Percentiles rank a stretch among this genome's conserved stretches.
Evolutionary conservation across 345 rosid species (phyloP).

Genomic region (Cardamine chenopodiifolia): DNA sequence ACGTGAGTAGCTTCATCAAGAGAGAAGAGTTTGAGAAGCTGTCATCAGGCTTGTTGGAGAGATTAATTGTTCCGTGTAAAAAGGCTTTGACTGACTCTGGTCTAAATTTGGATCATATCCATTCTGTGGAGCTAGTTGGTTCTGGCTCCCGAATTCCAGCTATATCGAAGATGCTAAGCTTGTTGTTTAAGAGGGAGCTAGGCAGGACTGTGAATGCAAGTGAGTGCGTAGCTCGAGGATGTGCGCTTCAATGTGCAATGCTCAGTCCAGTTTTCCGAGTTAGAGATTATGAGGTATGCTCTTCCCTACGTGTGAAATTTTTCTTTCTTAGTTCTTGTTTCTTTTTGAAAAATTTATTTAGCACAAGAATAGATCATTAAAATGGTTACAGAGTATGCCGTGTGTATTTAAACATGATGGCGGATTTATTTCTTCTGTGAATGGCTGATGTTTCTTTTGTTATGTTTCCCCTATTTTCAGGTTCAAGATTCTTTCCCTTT

Average conservation of each 20-base stretch:
- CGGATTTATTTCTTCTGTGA: not conserved
- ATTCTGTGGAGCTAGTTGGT: slow-evolving; percentile 71
- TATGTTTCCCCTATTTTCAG: slow-evolving; percentile 47
- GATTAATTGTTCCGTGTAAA: slow-evolving; percentile 53
- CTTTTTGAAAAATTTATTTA: not conserved
- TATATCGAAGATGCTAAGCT: slow-evolving; percentile 50
- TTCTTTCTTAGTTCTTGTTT: not conserved
- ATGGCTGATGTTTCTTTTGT: slow-evolving; percentile 23
- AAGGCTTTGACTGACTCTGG: slow-evolving; percentile 66
- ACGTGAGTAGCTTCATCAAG: slow-evolving; percentile 66
- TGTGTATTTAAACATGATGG: not conserved
- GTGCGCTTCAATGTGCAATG: slow-evolving; percentile 81
- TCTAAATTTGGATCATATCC: slow-evolving; percentile 51
- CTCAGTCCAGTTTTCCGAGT: slow-evolving; percentile 66
- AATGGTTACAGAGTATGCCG: not conserved
- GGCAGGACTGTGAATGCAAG: slow-evolving; percentile 69
- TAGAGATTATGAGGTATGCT: slow-evolving; percentile 60
- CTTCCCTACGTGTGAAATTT: slow-evolving; percentile 8
- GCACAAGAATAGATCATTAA: slow-evolving; percentile 1
- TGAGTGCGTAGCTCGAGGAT: slow-evolving; percentile 72
- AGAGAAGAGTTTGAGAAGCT: slow-evolving; percentile 66
- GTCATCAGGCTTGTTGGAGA: slow-evolving; percentile 54
- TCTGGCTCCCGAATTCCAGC: slow-evolving; percentile 75
- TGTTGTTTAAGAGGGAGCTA: slow-evolving; percentile 57
- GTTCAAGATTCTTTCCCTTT: slow-evolving; percentile 84